These are phyloP conservation scores for Pyricularia pennisetigena DNA, from an alignment of 2,329 filamentous ascomycete species.

Conservation along the genomic window DNA sequence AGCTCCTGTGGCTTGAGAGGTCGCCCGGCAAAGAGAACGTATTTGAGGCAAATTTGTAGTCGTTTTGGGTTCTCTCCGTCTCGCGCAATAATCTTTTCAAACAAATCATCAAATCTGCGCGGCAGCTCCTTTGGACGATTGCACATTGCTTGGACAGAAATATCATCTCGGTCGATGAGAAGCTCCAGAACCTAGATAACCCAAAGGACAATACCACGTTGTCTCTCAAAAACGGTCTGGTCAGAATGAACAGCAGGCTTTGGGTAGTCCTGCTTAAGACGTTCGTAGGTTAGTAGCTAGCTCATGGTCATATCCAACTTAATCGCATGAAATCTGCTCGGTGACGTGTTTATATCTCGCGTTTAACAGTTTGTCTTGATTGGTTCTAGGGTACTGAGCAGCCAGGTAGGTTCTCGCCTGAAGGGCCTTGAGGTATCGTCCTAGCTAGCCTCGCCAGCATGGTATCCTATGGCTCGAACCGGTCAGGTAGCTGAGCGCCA, in stretches of 20 bases:
- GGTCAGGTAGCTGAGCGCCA: slow-evolving; percentile 10
- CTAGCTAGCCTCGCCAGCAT: slow-evolving; percentile 10
- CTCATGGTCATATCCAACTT: slow-evolving; percentile 7
- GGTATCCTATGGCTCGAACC: slow-evolving; percentile 10
- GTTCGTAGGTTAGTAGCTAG: slow-evolving; percentile 7
- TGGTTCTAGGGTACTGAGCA: slow-evolving; percentile 9
- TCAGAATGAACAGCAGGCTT: slow-evolving; percentile 9
- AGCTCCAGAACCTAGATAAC: slow-evolving; percentile 27
- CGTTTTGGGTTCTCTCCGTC: slow-evolving; percentile 30
- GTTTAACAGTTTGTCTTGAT: slow-evolving; percentile 11
- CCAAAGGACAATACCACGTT: slow-evolving; percentile 36
- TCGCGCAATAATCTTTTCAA: slow-evolving; percentile 37
- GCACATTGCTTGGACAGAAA: slow-evolving; percentile 15
- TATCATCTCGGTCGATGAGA: slow-evolving; percentile 22
- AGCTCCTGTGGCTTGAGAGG: slow-evolving; percentile 33
- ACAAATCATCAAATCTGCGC: slow-evolving; percentile 31
- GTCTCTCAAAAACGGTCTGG: slow-evolving; percentile 24
- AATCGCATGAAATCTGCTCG: not conserved
- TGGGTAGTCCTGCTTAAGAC: slow-evolving; percentile 4
- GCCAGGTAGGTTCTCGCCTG: not conserved
- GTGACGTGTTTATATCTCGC: slow-evolving; percentile 8
- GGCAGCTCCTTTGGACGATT: slow-evolving; percentile 25
- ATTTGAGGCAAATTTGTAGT: slow-evolving; percentile 37
- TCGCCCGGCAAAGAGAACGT: slow-evolving; percentile 37
- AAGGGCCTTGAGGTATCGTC: not conserved